Evolutionary conservation across 306 rosid species (phyloP), one percentile per base, ranked within the genome.

Genomic region (Prosopis cineraria): DNA sequence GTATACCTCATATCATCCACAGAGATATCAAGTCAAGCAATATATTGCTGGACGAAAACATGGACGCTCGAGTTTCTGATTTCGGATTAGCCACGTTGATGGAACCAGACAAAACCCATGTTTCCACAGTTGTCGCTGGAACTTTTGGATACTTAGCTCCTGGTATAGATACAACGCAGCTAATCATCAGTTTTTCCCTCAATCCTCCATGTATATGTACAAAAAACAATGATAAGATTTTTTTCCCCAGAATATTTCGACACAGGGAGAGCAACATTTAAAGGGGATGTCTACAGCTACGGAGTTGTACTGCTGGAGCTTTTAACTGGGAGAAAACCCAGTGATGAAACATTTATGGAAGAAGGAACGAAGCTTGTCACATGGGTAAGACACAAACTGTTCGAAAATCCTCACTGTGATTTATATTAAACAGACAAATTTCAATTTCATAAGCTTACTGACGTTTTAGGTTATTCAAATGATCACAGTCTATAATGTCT

Each of bases 1-100:
- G 98, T 78, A 89, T 95, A 81, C 97, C 98, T 74, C 98, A 92
- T 80, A 89, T 92, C 53, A 95, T 95, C 82, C 98, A 92, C 64
- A 89, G 98, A 85, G 98, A 95, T 79, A 95, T 92, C 64, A 95
- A 95, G 78, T 89, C 98, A n/a, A 95, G 98, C 87, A 95, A 92
- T 47, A 95, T 95, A 77, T 78, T 95, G 84, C 75, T 92, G 45
- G 98, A 95, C 78, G 80, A 86, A 56, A 89, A 92, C 80, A 88
- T 93, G 97, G 93, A 89, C 45, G 96, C 98, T 12, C 78, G 82
- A 74, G 93, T 95, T 63, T 95, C 98, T 0, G 98, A 91, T 81
- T 92, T 95, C 7, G 98, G 97, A 69, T 69, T 95, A 78, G 98
- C 98, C 48, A 92, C 97, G 0, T 69, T 95, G 80, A 89, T 95